Conservation (phyloP, 306 rosid species). For the Acacia crassicarpa region DNA sequence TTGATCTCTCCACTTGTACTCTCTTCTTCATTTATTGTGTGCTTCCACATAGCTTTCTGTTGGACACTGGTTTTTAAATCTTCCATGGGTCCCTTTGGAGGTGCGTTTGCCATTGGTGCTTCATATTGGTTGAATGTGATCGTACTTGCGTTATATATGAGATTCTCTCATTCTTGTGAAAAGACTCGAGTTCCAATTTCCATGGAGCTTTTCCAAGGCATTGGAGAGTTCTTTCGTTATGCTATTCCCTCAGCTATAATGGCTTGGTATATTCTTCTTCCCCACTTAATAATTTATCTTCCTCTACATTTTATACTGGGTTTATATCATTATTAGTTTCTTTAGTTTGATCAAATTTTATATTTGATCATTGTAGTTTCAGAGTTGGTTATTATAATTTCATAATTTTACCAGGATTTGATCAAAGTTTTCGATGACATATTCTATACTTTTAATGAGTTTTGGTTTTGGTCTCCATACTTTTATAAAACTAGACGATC, state of each 20-base stretch:
- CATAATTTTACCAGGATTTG: too few species aligned
- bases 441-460: too few species aligned
- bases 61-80: not conserved
- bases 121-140: conserved; percentile 31
- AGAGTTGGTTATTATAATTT: too few species aligned
- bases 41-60: not conserved
- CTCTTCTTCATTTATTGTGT: conserved; percentile 27
- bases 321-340: too few species aligned
- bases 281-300: not conserved
- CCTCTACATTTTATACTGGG: not conserved
- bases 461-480: too few species aligned
- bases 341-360: too few species aligned
- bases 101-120: not conserved
- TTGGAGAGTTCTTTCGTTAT: conserved; percentile 57
- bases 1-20: conserved; percentile 52
- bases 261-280: conserved; percentile 42
- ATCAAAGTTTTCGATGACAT: too few species aligned
- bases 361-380: too few species aligned
- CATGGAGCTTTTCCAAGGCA: conserved; percentile 53
- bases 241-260: conserved; percentile 83
- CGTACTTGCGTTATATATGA: conserved; percentile 55
- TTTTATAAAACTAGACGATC: too few species aligned
- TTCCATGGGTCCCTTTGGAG: not conserved
- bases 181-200: conserved; percentile 53
- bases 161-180: conserved; percentile 50